Evolutionary conservation across 441 rosid species (phyloP).

Genomic region (Pelargonium australe): DNA sequence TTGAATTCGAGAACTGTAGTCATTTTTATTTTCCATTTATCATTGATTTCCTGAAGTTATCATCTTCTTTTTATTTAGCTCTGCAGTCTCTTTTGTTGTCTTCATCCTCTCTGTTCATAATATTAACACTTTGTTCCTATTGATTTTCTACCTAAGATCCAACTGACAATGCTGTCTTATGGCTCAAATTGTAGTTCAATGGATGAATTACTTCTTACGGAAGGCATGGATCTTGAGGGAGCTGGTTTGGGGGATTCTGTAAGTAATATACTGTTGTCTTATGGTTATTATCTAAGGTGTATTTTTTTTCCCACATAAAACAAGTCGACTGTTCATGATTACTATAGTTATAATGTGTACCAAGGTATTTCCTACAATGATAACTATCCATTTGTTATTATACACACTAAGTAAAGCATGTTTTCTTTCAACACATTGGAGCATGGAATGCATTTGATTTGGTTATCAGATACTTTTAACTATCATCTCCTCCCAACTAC

Average conservation of each 20-base stretch:
- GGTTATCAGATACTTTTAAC: neutral
- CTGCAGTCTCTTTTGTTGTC: neutral
- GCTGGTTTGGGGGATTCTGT: constrained; percentile 34
- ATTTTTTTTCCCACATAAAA: neutral
- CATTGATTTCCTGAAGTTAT: neutral
- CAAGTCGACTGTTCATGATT: neutral
- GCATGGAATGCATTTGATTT: neutral
- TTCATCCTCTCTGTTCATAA: neutral
- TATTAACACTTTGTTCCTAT: neutral
- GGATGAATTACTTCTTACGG: constrained; percentile 57
- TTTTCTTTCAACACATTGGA: neutral
- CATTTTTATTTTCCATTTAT: neutral
- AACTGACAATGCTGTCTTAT: constrained; percentile 14
- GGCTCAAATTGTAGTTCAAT: constrained; percentile 40
- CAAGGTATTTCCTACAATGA: too few species aligned
- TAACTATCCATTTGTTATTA: neutral
- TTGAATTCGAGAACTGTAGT: neutral
- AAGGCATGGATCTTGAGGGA: constrained; percentile 40
- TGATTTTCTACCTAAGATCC: constrained; percentile 5
- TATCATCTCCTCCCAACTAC: neutral
- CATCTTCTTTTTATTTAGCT: neutral
- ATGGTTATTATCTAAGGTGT: neutral
- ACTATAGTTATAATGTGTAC: too few species aligned
- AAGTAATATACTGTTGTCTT: constrained; percentile 25
- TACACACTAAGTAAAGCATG: neutral